A percentile compares a stretch with the other conserved stretches of the same genome.
Evolutionary conservation across 169 alveolate species (phyloP).

Genomic region (Eimeria tenella): DNA sequence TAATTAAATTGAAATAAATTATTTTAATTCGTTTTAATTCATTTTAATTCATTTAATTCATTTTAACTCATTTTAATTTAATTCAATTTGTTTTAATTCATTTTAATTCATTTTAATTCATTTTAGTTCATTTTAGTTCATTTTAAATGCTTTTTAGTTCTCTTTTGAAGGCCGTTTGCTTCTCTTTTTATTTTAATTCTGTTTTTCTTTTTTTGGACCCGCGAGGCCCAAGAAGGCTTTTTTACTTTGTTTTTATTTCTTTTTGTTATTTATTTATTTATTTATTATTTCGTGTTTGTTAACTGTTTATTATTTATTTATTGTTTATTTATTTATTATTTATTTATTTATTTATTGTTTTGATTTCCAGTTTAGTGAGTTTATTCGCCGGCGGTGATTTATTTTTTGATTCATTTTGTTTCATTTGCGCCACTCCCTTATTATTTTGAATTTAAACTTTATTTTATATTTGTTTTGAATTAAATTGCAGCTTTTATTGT

Average conservation of each 20-base stretch:
- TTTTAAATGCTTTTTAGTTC: conserved; percentile 18
- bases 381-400: background rate
- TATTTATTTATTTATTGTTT: background rate
- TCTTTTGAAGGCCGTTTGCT: conserved; percentile 36
- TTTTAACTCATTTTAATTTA: too few relatives aligned
- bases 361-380: background rate
- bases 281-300: too few relatives aligned
- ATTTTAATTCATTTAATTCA: too few relatives aligned
- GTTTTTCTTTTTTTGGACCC: background rate
- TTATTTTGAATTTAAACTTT: too few relatives aligned
- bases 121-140: background rate
- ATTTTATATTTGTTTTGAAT: too few relatives aligned
- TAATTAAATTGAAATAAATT: background rate
- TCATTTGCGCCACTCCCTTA: too few relatives aligned
- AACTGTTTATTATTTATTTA: background rate
- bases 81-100: too few relatives aligned
- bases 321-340: background rate
- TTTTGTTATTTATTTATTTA: background rate
- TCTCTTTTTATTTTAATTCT: background rate
- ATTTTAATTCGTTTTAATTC: too few relatives aligned
- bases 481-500: too few relatives aligned
- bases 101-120: too few relatives aligned
- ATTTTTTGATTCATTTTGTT: too few relatives aligned
- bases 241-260: background rate
- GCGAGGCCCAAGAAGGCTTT: background rate